Evolutionary conservation across 2,329 filamentous ascomycete genomes (phyloP).

Genomic region (Ophiostoma novo-ulmi): DNA sequence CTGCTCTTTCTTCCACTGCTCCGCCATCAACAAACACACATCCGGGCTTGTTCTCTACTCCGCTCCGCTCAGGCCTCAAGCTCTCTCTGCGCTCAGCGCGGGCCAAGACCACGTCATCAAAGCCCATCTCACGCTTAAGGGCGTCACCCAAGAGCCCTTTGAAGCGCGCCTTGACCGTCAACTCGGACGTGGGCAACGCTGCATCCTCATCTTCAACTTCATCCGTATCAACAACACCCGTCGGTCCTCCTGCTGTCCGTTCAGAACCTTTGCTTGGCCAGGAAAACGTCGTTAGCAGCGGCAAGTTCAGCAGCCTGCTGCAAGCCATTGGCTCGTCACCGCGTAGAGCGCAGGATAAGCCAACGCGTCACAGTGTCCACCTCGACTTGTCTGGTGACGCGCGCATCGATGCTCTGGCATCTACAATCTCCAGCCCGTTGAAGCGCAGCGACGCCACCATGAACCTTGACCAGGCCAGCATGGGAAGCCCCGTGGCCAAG

Average conservation of each 20-base stretch:
- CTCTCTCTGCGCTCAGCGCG: constrained; percentile 61
- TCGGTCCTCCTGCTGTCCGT: constrained; percentile 33
- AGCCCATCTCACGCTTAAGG: constrained; percentile 56
- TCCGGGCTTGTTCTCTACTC: constrained; percentile 52
- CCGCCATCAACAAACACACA: constrained; percentile 26
- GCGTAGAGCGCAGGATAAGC: constrained; percentile 45
- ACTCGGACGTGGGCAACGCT: constrained; percentile 66
- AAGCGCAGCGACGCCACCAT: constrained; percentile 89
- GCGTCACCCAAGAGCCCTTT: constrained; percentile 76
- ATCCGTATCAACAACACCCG: constrained; percentile 38
- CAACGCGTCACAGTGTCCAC: constrained; percentile 51
- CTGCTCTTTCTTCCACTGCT: constrained; percentile 23
- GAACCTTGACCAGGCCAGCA: constrained; percentile 72
- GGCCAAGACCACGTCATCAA: constrained; percentile 50
- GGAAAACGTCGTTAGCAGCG: constrained; percentile 40
- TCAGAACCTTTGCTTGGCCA: constrained; percentile 34
- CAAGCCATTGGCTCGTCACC: constrained; percentile 37
- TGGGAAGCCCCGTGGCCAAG: constrained; percentile 85
- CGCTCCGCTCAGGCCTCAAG: constrained; percentile 61
- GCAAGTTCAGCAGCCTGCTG: constrained; percentile 31
- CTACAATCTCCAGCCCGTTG: constrained; percentile 70
- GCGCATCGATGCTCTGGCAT: constrained; percentile 42
- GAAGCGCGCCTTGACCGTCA: constrained; percentile 68
- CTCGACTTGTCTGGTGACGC: constrained; percentile 52
- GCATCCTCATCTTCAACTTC: constrained; percentile 50